Conservation (phyloP, 2,329 filamentous ascomycete species). For the Coniochaeta ligniaria region DNA sequence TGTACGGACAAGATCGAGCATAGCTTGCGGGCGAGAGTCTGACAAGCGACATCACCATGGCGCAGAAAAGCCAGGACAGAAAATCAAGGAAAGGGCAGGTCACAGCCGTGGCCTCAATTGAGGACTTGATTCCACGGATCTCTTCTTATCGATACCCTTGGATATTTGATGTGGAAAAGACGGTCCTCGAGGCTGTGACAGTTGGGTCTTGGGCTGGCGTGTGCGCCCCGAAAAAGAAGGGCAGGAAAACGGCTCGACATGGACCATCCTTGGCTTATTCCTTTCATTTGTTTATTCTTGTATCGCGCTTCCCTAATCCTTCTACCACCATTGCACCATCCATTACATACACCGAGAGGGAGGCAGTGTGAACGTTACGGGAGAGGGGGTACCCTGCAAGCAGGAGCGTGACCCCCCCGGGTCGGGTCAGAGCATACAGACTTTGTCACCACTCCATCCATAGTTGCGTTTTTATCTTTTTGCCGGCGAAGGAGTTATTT, state of each 20-base stretch:
- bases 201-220: neutral
- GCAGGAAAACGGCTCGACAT: neutral
- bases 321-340: neutral
- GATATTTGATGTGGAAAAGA: neutral
- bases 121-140: neutral
- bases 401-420: neutral
- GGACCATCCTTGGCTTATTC: neutral
- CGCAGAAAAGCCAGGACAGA: neutral
- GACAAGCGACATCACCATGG: neutral
- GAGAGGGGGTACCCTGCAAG: neutral
- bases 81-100: neutral
- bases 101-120: neutral
- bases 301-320: neutral
- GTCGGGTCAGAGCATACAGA: neutral
- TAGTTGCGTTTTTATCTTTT: neutral
- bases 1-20: neutral
- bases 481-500: neutral
- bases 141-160: slow-evolving; percentile 1
- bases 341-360: neutral
- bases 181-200: neutral
- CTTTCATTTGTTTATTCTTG: neutral
- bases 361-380: neutral
- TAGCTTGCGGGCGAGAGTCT: neutral
- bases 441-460: neutral
- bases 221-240: neutral